phyloP scores from a whole-genome alignment of 768 basidiomycete genomes.

The Galerina sulciceps region DNA sequence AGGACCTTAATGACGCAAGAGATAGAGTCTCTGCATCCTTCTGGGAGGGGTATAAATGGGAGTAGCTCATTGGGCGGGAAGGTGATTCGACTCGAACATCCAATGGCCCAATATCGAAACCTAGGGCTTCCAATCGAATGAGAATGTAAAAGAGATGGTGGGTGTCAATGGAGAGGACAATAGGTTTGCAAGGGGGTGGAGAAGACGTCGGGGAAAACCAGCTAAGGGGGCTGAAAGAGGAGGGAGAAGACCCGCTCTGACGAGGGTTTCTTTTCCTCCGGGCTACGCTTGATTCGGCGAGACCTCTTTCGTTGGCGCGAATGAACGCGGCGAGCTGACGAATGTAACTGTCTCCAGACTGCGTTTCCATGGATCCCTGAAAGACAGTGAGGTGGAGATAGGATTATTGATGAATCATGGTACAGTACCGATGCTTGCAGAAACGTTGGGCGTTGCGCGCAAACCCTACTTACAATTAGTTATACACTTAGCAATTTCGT shows the following conservation, averaged over 20 bases:
- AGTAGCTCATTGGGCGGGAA: slow-evolving; percentile 77
- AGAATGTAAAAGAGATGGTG: slow-evolving; percentile 90
- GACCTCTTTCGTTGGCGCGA: slow-evolving; percentile 68
- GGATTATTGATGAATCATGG: not conserved
- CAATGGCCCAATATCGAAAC: slow-evolving; percentile 76
- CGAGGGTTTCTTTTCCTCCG: slow-evolving; percentile 45
- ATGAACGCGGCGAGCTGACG: slow-evolving; percentile 73
- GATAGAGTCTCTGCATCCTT: slow-evolving; percentile 80
- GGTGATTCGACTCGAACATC: slow-evolving; percentile 78
- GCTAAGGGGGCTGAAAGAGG: slow-evolving; percentile 49
- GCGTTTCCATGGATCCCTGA: slow-evolving; percentile 38
- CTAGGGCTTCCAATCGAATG: slow-evolving; percentile 83
- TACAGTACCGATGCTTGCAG: not conserved
- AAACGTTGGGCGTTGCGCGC: too few relatives aligned
- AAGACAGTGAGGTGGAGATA: not conserved
- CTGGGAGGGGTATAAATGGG: slow-evolving; percentile 53
- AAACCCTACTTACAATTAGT: not conserved
- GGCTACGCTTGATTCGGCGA: slow-evolving; percentile 66
- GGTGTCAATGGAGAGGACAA: slow-evolving; percentile 71
- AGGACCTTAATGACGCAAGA: slow-evolving; percentile 75
- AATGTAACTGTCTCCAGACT: slow-evolving; percentile 79
- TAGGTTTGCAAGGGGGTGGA: slow-evolving; percentile 51
- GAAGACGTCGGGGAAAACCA: slow-evolving; percentile 45
- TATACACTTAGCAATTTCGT: slow-evolving; percentile 10
- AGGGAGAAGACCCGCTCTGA: slow-evolving; percentile 27